Evolutionary conservation across 1,284 basidiomycete genomes (phyloP).

Genomic region (Mycena sp.): DNA sequence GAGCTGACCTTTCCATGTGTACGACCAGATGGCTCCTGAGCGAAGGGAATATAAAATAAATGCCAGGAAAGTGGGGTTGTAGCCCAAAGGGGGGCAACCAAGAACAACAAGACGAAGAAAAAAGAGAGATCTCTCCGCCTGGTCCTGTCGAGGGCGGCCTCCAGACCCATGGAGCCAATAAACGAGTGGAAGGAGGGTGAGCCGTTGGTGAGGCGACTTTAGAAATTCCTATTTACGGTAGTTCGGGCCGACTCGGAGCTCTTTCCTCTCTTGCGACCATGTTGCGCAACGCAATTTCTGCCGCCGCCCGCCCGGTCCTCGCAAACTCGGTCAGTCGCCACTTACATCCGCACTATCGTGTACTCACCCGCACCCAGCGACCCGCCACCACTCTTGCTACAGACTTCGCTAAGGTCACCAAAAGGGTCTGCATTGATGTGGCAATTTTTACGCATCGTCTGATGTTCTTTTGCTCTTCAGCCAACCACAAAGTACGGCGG

Average conservation of each 20-base stretch:
- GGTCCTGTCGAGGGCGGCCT: slow-evolving; percentile 47
- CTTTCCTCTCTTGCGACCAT: slow-evolving; percentile 52
- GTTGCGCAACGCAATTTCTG: slow-evolving; percentile 72
- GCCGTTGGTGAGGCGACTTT: too few relatives aligned
- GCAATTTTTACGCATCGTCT: slow-evolving; percentile 23
- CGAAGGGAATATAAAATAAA: slow-evolving; percentile 68
- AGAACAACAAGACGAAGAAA: slow-evolving; percentile 64
- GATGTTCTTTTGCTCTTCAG: slow-evolving; percentile 49
- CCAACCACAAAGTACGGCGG: slow-evolving; percentile 96
- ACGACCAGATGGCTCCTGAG: slow-evolving; percentile 54
- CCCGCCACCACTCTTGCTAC: slow-evolving; percentile 84
- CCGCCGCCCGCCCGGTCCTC: slow-evolving; percentile 64
- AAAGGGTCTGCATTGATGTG: slow-evolving; percentile 59
- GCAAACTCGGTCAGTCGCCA: slow-evolving; percentile 64
- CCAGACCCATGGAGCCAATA: slow-evolving; percentile 34
- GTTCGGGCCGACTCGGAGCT: neutral
- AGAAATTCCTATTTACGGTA: neutral
- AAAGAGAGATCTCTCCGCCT: slow-evolving; percentile 58
- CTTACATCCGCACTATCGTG: slow-evolving; percentile 33
- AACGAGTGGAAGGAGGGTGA: slow-evolving; percentile 38
- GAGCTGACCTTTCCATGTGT: slow-evolving; percentile 47
- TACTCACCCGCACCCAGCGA: slow-evolving; percentile 52
- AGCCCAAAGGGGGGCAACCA: slow-evolving; percentile 78
- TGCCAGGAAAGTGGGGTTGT: slow-evolving; percentile 73
- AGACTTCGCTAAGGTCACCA: slow-evolving; percentile 79